Base-by-base conservation (phyloP, 495 filamentous ascomycete species). In the Pyronema omphalodes region DNA sequence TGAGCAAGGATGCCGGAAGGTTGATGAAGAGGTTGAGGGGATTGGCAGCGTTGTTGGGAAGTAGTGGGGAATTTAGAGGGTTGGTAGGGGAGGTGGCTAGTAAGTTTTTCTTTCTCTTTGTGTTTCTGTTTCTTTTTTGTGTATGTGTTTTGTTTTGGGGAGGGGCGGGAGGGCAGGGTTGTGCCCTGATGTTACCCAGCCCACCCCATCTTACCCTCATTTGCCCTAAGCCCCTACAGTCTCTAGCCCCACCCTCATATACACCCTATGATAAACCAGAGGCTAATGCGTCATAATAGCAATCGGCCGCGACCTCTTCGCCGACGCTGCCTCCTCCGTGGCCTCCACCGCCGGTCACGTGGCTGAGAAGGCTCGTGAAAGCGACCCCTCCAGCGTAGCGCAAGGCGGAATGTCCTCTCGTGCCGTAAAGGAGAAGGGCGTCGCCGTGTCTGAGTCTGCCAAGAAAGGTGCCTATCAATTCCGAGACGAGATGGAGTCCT, bases 11-110 rank as follows among this genome's bases (percentile, higher is more conserved):
- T 41, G 37, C 15, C 17, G 29, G n/a, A 17, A 43, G 11, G 35
- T 8, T 29, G 14, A 12, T 52, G 37, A 3, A 52, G 50, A 60
- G 44, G 5, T 33, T 65, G n/a, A 51, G 62, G 18, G 53, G 44
- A 3, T 39, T 63, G 19, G 61, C 50, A 15, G 55, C 40, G n/a
- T 19, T 65, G 35, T 55, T 65, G 29, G 64, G 64, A 23, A 66
- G 62, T 14, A 64, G 58, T 23, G 55, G 53, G 12, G 62, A 65
- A 53, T 65, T 65, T 36, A 60, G 62, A 14, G 64, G 59, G 11
- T 14, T 61, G 33, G 9, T 61, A 7, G 51, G 44, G n/a, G 61
- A 64, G n/a, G n/a, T 46, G 55, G 52, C 54, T 2, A 11, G 60
- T 63, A 56, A 15, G 50, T 56, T 11, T 6, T 9, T 23, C 7